Evolutionary conservation across 805 yeast species (phyloP).

Genomic region (Candida khao-thaluensis): DNA sequence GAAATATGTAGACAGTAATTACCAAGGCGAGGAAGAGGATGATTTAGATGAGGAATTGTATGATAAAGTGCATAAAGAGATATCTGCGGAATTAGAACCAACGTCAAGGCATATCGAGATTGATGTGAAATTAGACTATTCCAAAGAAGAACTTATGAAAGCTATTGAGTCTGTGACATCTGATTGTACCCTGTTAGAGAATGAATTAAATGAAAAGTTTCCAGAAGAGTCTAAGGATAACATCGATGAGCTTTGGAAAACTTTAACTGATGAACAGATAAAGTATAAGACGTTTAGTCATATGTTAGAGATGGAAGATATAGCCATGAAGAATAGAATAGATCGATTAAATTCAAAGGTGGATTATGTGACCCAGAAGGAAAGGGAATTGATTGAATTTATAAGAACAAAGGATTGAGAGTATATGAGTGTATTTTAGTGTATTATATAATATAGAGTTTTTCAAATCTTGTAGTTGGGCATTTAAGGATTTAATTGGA

Average conservation of each 20-base stretch:
- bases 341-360: slow-evolving; percentile 23
- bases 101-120: not conserved
- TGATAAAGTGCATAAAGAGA: slow-evolving; percentile 8
- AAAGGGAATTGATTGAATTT: not conserved
- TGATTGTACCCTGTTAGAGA: slow-evolving; percentile 1
- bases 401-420: not conserved
- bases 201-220: slow-evolving; percentile 3
- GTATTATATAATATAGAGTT: too few species aligned
- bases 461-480: too few species aligned
- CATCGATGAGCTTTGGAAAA: not conserved
- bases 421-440: too few species aligned
- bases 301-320: slow-evolving; percentile 8
- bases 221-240: not conserved
- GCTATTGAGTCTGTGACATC: not conserved
- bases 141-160: not conserved
- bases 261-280: not conserved
- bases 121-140: slow-evolving; percentile 3
- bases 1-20: slow-evolving; percentile 24
- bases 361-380: slow-evolving; percentile 15
- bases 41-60: slow-evolving; percentile 31
- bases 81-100: not conserved
- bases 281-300: slow-evolving; percentile 3
- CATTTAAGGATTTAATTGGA: too few species aligned
- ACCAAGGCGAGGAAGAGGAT: slow-evolving; percentile 19
- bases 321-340: slow-evolving; percentile 12